Evolutionary conservation across 2,329 filamentous ascomycete genomes (phyloP), one percentile per base, ranked within the genome.

Genomic region (Calonectria multiphialidica): DNA sequence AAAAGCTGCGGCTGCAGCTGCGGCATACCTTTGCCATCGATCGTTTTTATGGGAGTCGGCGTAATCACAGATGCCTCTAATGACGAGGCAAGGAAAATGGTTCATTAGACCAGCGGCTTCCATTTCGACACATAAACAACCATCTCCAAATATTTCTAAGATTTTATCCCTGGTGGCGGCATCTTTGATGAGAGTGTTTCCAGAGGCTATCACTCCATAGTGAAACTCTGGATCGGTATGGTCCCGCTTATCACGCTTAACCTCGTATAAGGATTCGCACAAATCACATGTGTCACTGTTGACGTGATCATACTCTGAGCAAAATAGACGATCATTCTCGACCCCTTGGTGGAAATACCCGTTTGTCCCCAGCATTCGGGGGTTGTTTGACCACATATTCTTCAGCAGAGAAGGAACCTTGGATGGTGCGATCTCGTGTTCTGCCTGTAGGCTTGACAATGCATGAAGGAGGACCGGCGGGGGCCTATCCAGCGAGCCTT

Each of bases 51-150:
- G 81, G 1, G 79, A 77, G 55, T 84, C 82, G 0, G 81, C 76
- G 40, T 84, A 84, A 74, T 84, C 81, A 65, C 79, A 83, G 53
- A 84, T 82, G 0, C 82, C 82, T 7, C 81, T 76, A 47, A 84
- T 79, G 8, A 82, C 80, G 1, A 83, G 67, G 33, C 81, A 83
- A 0, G 78, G 80, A n/a, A n/a, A n/a, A n/a, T n/a, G n/a, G n/a
- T n/a, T n/a, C n/a, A n/a, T n/a, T n/a, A n/a, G n/a, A n/a, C n/a
- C n/a, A n/a, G n/a, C n/a, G n/a, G n/a, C n/a, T n/a, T n/a, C n/a
- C n/a, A n/a, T n/a, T n/a, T n/a, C 79, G 47, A 74, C 55, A 25
- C 72, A 74, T 0, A 74, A 63, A 7, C 73, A 76, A 0, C 71
- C 15, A 0, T 74, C 57, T 1, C 25, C 70, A 0, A 66, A 10